Conservation (phyloP, 192 early-diverging fungal species). For the Coemansia reversa region DNA sequence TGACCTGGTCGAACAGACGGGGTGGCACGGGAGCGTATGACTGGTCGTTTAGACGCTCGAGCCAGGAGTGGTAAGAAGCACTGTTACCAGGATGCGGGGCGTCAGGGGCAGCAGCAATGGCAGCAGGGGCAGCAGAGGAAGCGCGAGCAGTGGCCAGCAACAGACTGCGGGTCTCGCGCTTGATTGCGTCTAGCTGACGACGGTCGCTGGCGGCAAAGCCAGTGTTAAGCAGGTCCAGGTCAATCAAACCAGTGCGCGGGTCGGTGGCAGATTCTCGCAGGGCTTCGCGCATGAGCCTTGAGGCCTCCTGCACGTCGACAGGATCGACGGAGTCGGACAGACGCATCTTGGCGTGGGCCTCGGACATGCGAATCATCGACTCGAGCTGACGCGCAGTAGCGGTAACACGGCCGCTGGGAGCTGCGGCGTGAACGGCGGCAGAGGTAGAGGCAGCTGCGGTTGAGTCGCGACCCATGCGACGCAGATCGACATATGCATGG, state of each 20-base stretch:
- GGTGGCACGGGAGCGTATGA: constrained; percentile 52
- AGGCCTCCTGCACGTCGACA: constrained; percentile 85
- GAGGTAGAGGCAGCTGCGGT: constrained; percentile 26
- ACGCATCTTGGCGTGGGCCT: constrained; percentile 91
- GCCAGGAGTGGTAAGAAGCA: constrained; percentile 34
- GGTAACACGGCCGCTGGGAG: constrained; percentile 64
- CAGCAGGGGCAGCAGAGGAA: background rate
- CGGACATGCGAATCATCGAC: constrained; percentile 94
- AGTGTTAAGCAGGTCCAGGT: constrained; percentile 88
- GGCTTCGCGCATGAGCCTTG: constrained; percentile 82
- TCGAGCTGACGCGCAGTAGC: constrained; percentile 95
- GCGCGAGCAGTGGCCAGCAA: constrained; percentile 39
- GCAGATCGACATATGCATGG: constrained; percentile 78
- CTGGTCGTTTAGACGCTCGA: constrained; percentile 51
- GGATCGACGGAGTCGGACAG: constrained; percentile 72
- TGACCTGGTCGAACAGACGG: constrained; percentile 58
- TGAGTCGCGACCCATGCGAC: constrained; percentile 64
- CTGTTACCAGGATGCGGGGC: constrained; percentile 22
- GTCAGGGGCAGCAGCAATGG: constrained; percentile 22
- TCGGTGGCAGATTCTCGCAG: constrained; percentile 91
- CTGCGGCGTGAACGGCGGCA: constrained; percentile 42
- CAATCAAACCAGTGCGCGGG: constrained; percentile 89
- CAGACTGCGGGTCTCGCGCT: constrained; percentile 42
- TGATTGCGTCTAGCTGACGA: constrained; percentile 50
- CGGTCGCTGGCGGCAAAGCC: constrained; percentile 82